Conservation (phyloP, 2,329 filamentous ascomycete species). For the Diplocarpon rosae region DNA sequence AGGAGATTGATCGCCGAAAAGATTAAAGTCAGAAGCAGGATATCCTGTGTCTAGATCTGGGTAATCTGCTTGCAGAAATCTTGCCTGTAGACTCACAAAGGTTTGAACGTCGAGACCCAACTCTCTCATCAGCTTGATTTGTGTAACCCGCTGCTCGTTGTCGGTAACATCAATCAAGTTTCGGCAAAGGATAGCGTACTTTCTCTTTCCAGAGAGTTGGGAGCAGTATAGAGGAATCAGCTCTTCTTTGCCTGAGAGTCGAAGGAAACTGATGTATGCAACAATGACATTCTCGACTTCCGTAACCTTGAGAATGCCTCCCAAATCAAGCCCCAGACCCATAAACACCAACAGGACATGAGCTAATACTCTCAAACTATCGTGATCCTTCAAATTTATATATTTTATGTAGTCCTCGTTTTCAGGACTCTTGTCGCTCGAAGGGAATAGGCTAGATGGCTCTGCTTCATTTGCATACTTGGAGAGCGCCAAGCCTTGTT, state of each 20-base stretch:
- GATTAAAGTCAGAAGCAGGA: conserved; percentile 37
- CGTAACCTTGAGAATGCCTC: conserved; percentile 29
- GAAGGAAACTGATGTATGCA: conserved; percentile 71
- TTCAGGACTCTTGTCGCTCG: conserved; percentile 28
- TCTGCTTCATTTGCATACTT: conserved; percentile 35
- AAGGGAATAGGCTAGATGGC: conserved; percentile 34
- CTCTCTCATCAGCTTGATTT: conserved; percentile 64
- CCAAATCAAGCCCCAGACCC: conserved; percentile 40
- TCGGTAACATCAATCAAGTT: conserved; percentile 67
- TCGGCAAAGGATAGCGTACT: conserved; percentile 60
- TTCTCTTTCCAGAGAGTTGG: conserved; percentile 53
- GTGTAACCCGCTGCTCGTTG: conserved; percentile 49
- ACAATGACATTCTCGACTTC: conserved; percentile 61
- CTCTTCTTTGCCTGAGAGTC: conserved; percentile 60
- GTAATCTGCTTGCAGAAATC: conserved; percentile 40
- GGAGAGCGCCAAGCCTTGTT: conserved; percentile 45
- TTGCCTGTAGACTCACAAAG: conserved; percentile 62
- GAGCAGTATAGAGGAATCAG: conserved; percentile 83
- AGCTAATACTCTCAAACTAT: conserved; percentile 56
- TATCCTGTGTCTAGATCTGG: conserved; percentile 23
- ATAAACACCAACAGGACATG: conserved; percentile 63
- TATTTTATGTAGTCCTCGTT: conserved; percentile 35
- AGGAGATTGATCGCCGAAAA: conserved; percentile 30
- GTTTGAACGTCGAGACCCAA: conserved; percentile 61
- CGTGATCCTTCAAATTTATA: conserved; percentile 45